These are phyloP conservation scores for Erythrobasidium hasegawianum DNA, from an alignment of 1,284 basidiomycete species.

Conservation along the genomic window DNA sequence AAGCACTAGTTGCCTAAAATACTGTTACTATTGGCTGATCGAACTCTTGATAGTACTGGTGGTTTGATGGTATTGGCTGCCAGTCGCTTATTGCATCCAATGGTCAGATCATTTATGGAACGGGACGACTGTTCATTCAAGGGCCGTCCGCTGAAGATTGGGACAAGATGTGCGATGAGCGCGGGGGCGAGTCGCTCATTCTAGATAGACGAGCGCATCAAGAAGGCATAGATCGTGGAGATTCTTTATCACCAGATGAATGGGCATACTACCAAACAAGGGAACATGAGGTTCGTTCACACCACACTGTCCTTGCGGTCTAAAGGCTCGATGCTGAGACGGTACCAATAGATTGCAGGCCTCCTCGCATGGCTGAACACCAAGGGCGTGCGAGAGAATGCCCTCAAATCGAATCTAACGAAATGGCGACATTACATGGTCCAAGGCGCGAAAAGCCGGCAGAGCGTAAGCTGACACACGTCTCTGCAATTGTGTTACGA, in stretches of 20 bases:
- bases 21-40: not conserved
- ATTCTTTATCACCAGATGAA: slow-evolving; percentile 67
- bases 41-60: slow-evolving; percentile 63
- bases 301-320: not conserved
- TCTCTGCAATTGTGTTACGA: not conserved
- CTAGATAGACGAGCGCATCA: slow-evolving; percentile 14
- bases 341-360: slow-evolving; percentile 62
- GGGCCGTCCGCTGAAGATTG: slow-evolving; percentile 54
- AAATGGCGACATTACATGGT: slow-evolving; percentile 84
- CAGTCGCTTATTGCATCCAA: slow-evolving; percentile 54
- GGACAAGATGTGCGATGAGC: slow-evolving; percentile 59
- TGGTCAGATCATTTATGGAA: slow-evolving; percentile 69
- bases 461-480: slow-evolving; percentile 9
- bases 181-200: slow-evolving; percentile 54
- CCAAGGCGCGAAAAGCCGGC: slow-evolving; percentile 55
- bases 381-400: slow-evolving; percentile 81
- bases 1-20: no score
- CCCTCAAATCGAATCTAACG: slow-evolving; percentile 70
- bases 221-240: slow-evolving; percentile 71
- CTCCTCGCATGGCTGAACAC: slow-evolving; percentile 85
- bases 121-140: slow-evolving; percentile 84
- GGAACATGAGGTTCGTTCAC: slow-evolving; percentile 66
- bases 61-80: slow-evolving; percentile 92
- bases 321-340: slow-evolving; percentile 19
- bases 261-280: slow-evolving; percentile 82